Evolutionary conservation across 78 protist genomes (phyloP).

Genomic region (Dictyostelium brefeldianum): DNA sequence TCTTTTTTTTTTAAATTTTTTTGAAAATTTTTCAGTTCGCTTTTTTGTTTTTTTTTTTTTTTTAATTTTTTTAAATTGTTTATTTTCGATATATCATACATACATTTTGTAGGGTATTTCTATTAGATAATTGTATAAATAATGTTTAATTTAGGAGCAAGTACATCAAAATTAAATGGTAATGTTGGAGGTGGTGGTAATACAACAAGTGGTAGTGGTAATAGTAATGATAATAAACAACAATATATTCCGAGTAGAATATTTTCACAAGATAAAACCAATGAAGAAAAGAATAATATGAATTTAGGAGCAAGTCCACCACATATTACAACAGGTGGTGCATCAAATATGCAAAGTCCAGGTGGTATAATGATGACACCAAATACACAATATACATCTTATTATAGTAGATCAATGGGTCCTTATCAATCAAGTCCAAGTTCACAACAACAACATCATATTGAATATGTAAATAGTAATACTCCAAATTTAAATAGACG

Average conservation of each 20-base stretch:
- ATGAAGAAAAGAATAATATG: neutral
- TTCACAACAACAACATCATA: neutral
- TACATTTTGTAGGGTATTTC: no score
- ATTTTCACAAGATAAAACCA: neutral
- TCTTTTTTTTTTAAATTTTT: neutral
- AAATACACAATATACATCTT: slow-evolving; percentile 8
- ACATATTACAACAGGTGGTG: neutral
- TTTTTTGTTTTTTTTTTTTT: neutral
- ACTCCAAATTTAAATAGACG: slow-evolving; percentile 12
- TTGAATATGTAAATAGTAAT: neutral
- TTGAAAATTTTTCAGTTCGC: neutral
- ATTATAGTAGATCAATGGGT: slow-evolving; percentile 4
- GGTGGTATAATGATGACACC: neutral
- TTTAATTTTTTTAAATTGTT: neutral
- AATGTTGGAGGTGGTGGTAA: no score
- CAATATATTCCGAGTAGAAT: slow-evolving; percentile 23
- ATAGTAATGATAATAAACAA: neutral
- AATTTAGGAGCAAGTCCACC: slow-evolving; percentile 8
- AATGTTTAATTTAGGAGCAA: slow-evolving; percentile 20
- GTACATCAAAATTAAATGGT: slow-evolving; percentile 14
- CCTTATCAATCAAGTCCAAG: neutral
- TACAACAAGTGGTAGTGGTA: no score
- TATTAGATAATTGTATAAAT: neutral
- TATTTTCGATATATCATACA: neutral
- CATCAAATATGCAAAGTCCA: neutral